Base-by-base conservation (phyloP, 2,329 filamentous ascomycete genomes). In the Hypomyces perniciosus region DNA sequence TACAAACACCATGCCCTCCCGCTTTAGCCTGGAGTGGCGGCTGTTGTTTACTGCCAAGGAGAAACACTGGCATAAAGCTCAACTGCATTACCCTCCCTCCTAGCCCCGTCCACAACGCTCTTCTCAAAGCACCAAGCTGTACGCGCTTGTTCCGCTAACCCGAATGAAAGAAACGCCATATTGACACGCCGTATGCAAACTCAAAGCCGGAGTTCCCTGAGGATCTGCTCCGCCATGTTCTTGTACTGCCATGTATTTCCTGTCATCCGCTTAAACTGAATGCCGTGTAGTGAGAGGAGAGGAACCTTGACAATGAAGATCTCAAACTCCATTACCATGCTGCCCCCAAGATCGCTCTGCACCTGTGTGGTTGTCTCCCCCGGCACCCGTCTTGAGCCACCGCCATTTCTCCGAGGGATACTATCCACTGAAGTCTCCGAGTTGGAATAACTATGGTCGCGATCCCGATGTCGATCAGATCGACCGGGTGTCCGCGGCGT, bases 161-260 rank as follows among this genome's bases (percentile, higher is more conserved):
- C 20, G 20, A 20, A 20, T 20, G 20, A 20, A 20, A 20, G 20
- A 20, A 20, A 20, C 20, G 20, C 13, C 38, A 12, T 41, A 8
- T 12, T 41, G 38, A 41, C 13, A n/a, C 8, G 27, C 29, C 28
- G 31, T 35, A 38, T 27, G 12, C n/a, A n/a, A 29, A 28, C 55
- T 74, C 72, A 96, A 56, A 97, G 78, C 64, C 84, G 84, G 59
- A 99, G 72, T 67, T 93, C 90, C 64, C 86, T 83, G 59, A 99
- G 75, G 62, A 99, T 96, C 61, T 90, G 90, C 69, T 96, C 91
- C 34, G 93, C 93, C 90, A 97, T 95, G 64, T 89, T 92, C 75
- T 96, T 96, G 73, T 95, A 99, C 69, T 96, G 91, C 91, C 92
- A 97, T 52, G 93, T 97, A 53, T 95, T 92, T 34, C 93, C 92